These are phyloP conservation scores for Arbutus unedo DNA, from an alignment of 148 eudicot species.

Conservation along the genomic window DNA sequence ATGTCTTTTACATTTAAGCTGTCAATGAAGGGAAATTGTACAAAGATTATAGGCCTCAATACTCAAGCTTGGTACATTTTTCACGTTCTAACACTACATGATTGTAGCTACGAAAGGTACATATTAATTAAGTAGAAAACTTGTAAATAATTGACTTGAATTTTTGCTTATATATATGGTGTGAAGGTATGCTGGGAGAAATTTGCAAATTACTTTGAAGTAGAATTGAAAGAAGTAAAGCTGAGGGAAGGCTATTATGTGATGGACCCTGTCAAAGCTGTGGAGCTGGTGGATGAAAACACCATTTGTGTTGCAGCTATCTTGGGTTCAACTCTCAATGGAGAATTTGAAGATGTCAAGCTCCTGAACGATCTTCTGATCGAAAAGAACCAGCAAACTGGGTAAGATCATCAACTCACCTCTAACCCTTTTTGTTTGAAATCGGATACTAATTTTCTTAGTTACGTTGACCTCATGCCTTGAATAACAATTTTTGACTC, in stretches of 20 bases:
- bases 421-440: background rate
- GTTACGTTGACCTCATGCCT: too few species aligned
- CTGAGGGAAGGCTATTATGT: constrained; percentile 22
- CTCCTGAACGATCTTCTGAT: constrained; percentile 18
- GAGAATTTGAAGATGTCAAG: constrained; percentile 22
- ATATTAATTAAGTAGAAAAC: background rate
- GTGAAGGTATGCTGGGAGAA: constrained; percentile 22
- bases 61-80: too few species aligned
- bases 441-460: background rate
- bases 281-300: constrained; percentile 19
- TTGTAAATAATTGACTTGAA: background rate
- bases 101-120: background rate
- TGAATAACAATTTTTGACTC: background rate
- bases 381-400: constrained; percentile 12
- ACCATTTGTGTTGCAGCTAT: constrained; percentile 22
- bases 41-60: background rate
- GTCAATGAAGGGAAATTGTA: background rate
- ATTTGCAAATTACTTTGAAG: constrained; percentile 23
- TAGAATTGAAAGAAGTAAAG: constrained; percentile 19
- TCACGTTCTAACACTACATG: background rate
- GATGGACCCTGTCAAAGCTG: constrained; percentile 19
- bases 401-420: background rate
- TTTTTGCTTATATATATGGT: background rate
- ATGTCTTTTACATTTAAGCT: background rate
- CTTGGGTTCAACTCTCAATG: constrained; percentile 22